Percentiles rank a stretch among this genome's conserved stretches.
phyloP scores from a whole-genome alignment of 1,139 yeast species.

The Debaryomyces singareniensis region DNA sequence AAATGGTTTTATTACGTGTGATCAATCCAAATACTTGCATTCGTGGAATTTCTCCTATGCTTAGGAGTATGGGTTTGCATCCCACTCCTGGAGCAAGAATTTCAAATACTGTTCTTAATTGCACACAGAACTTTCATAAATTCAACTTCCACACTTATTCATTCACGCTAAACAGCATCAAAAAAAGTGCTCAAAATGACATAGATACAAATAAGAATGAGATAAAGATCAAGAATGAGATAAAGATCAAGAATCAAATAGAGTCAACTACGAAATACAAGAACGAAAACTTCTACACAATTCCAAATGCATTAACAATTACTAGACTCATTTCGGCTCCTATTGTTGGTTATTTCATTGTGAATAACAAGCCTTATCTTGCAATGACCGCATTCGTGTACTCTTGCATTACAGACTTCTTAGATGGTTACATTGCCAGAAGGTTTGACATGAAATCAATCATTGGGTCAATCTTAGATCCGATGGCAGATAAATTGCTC shows the following conservation, averaged over 20 bases:
- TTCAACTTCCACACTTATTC: neutral
- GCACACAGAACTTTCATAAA: too few relatives aligned
- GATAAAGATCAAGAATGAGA: too few relatives aligned
- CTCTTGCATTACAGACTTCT: slow-evolving; percentile 83
- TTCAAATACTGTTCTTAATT: too few relatives aligned
- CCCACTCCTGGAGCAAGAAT: too few relatives aligned
- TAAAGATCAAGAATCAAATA: too few relatives aligned
- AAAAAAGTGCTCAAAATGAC: neutral
- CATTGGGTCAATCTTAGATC: slow-evolving; percentile 88
- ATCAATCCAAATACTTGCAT: too few relatives aligned
- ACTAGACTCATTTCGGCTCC: slow-evolving; percentile 80
- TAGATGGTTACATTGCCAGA: slow-evolving; percentile 91
- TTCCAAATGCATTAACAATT: slow-evolving; percentile 81
- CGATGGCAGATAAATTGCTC: slow-evolving; percentile 87
- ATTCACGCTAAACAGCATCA: neutral
- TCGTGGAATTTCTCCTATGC: too few relatives aligned
- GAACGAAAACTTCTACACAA: slow-evolving; percentile 58
- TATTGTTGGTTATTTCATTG: slow-evolving; percentile 69
- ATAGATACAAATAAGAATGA: too few relatives aligned
- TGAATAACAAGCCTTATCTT: slow-evolving; percentile 49
- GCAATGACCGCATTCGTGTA: slow-evolving; percentile 74
- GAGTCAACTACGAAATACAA: neutral
- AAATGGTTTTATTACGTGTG: too few relatives aligned
- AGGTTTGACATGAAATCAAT: slow-evolving; percentile 69
- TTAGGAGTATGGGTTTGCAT: too few relatives aligned